Base-by-base conservation (phyloP, 2,329 filamentous ascomycete genomes). In the Diaporthe sp. region DNA sequence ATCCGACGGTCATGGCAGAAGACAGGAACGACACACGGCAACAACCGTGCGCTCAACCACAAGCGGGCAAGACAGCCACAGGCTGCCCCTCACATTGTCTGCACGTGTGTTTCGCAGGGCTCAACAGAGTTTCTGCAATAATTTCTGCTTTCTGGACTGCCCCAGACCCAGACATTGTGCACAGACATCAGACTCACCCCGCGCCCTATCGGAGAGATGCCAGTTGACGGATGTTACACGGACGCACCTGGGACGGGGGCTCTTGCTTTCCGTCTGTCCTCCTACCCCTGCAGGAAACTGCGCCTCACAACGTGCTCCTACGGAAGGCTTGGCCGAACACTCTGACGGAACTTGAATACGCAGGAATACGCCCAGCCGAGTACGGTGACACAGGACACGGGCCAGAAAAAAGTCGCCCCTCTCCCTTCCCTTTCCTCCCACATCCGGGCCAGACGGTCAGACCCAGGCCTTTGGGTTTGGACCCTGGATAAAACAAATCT, bases 201-300 rank as follows among this genome's bases (percentile, higher is more conserved):
- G 37, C 22, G 28, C 31, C 62, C 62, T 53, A 68, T 39, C 46
- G 65, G 65, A 68, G 46, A 42, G 34, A 25, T 68, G 46, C 65
- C 65, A 42, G 3, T 51, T 39, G 46, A 39, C 46, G 49, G 31
- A 19, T 68, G 65, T 39, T 39, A 39, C 46, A 39, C 46, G 31
- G 31, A 37, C 34, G 22, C 61, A 17, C n/a, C 10, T 49, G 19
- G 61, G 42, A 37, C 17, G 61, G 25, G 44, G 44, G 62, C 53
- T 25, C 46, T n/a, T 39, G 13, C 31, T 67, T 51, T 51, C 44
- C n/a, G 13, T 51, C 39, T 19, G 65, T 39, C 28, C 22, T 12
- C 8, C 31, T 53, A 42, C 65, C 65, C 65, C 65, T 69, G 65
- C 49, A 55, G 65, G 65, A 69, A 69, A 69, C 49, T 69, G 65